Evolutionary conservation across 257 asterid genomes (phyloP), one percentile per base, ranked within the genome.

Genomic region (Cinchona pubescens): DNA sequence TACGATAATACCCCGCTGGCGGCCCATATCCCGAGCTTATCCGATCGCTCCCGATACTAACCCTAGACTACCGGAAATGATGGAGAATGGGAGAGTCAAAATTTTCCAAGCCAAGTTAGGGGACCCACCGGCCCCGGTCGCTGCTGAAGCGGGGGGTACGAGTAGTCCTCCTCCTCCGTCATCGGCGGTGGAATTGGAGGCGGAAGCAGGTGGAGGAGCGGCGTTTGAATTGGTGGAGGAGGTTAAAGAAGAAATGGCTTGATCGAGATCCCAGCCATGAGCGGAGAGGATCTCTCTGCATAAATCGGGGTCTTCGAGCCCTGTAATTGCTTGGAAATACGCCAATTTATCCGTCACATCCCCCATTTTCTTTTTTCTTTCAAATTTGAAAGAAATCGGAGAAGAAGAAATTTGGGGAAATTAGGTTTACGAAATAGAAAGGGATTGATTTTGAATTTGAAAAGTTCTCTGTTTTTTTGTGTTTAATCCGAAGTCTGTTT

Each of bases 241-340:
- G 43, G 95, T 92, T 46, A 92, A 86, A 40, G 91, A 80, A 6
- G 97, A 92, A 59, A 94, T 86, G 63, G 99, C 99, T 58, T 71
- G 85, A 75, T 94, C 96, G 70, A 94, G 97, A 90, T 94, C 96
- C 99, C 99, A 94, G 49, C 87, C 87, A 79, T 92, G 97, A n/a
- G 97, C 99, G 67, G 93, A 79, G 56, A 94, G 96, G 80, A 94
- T 94, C 76, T 94, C 96, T 10, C 91, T 82, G 79, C 97, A 94
- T 84, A 94, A 87, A 82, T 89, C 97, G 60, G 90, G 69, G 86
- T 94, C 97, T 16, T 88, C 92, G 25, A 94, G 76, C n/a, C 99
- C 99, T 15, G 99, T 92, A 70, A 94, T 90, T 64, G 99, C 97
- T 90, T 92, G 97, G 82, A 94, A 92, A 78, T 90, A 87, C n/a